Conservation (phyloP, 768 basidiomycete species). For the Cystoderma amianthinum region DNA sequence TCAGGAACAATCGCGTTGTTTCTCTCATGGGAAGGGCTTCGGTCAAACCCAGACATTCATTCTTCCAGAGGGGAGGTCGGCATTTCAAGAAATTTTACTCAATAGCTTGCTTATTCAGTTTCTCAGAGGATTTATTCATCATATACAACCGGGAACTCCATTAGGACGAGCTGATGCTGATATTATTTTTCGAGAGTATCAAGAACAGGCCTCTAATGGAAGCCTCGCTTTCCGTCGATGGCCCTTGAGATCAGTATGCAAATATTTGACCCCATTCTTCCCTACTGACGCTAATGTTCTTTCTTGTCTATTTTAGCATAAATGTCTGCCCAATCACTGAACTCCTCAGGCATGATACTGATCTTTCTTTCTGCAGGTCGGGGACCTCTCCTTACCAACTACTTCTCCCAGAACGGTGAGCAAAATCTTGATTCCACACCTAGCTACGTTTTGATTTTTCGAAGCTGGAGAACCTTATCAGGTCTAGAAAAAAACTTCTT, state of each 20-base stretch:
- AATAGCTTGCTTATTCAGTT: not conserved
- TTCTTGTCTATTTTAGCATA: slow-evolving; percentile 41
- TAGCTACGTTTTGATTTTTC: not conserved
- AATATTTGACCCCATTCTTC: not conserved
- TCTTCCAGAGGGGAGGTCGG: slow-evolving; percentile 41
- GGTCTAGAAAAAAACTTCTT: slow-evolving; percentile 21
- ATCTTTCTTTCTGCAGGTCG: slow-evolving; percentile 46
- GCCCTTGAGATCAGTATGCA: slow-evolving; percentile 59
- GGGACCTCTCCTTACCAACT: slow-evolving; percentile 66
- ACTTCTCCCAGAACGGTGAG: slow-evolving; percentile 83
- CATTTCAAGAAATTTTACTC: slow-evolving; percentile 7
- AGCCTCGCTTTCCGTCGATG: slow-evolving; percentile 60
- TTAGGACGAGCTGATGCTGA: slow-evolving; percentile 42
- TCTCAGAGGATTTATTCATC: slow-evolving; percentile 57
- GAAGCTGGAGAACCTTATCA: slow-evolving; percentile 78
- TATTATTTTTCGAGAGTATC: slow-evolving; percentile 56
- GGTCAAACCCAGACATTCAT: slow-evolving; percentile 38
- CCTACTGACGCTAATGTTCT: slow-evolving; percentile 2
- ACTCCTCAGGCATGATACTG: not conserved
- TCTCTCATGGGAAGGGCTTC: slow-evolving; percentile 13
- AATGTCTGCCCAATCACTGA: slow-evolving; percentile 33
- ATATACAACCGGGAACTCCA: slow-evolving; percentile 36
- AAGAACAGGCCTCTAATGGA: slow-evolving; percentile 52
- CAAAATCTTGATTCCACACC: slow-evolving; percentile 3
- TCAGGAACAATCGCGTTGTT: not conserved